Base-by-base conservation (phyloP, 2,329 filamentous ascomycete genomes). In the Arthrocladium fulminans region DNA sequence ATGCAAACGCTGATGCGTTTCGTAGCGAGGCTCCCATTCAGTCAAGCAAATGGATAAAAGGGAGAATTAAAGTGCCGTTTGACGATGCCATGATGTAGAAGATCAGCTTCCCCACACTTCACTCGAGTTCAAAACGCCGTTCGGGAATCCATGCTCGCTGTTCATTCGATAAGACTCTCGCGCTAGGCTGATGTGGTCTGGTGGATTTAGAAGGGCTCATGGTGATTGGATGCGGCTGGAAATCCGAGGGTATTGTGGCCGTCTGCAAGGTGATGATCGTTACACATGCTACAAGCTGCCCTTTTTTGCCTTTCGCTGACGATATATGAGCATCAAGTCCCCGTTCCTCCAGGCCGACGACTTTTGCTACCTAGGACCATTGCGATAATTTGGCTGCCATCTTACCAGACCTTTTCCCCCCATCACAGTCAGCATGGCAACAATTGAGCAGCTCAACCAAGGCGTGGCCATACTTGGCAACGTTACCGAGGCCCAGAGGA, bases 381-480 rank as follows among this genome's bases (percentile, higher is more conserved):
- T n/a, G n/a, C n/a, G n/a, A n/a, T n/a, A n/a, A n/a, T n/a, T n/a
- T n/a, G n/a, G n/a, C n/a, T n/a, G n/a, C n/a, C n/a, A n/a, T n/a
- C n/a, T n/a, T n/a, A n/a, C n/a, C n/a, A n/a, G n/a, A n/a, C n/a
- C 47, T 15, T 35, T 15, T 10, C 19, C 8, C 30, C 27, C 17
- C 27, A 35, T 25, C 27, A 39, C 17, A 30, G 3, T 47, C 63
- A 74, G 53, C 58, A 88, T 88, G 84, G 75, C 81, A 57, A 74
- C 77, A 57, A 79, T 79, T 63, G 85, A 94, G 49, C 71, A 76
- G 56, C 85, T 94, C 64, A 83, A 96, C 58, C 82, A 88, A 68
- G 88, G 88, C 69, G 89, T 96, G 63, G 80, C 82, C 69, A 80
- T 97, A 75, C 82, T 88, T 61, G 90, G 88, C 63, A 69, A 78